phyloP scores from a whole-genome alignment of 345 rosid species.

The Abelmoschus esculentus region DNA sequence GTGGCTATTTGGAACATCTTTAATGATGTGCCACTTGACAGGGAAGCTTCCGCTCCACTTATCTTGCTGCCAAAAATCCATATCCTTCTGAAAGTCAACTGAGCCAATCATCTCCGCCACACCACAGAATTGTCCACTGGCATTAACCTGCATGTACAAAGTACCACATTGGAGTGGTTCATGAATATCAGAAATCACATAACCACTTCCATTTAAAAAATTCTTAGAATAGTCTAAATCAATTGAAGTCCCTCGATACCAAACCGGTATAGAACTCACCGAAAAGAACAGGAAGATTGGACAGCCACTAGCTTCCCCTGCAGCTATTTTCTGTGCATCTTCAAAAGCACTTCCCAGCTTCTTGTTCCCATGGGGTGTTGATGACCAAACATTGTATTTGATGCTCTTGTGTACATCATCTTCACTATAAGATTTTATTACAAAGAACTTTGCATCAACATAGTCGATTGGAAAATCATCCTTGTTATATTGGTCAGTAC shows the following conservation, averaged over 20 bases:
- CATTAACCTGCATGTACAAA: conserved; percentile 64
- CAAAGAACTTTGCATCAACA: conserved; percentile 66
- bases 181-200: not conserved
- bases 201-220: not conserved
- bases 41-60: conserved; percentile 97
- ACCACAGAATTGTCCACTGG: conserved; percentile 95
- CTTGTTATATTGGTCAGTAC: conserved; percentile 62
- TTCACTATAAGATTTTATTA: conserved; percentile 92
- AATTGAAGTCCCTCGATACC: not conserved
- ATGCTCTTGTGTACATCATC: conserved; percentile 99
- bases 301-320: conserved; percentile 44
- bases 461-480: conserved; percentile 56
- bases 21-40: conserved; percentile 91
- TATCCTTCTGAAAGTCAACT: conserved; percentile 66
- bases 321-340: conserved; percentile 58
- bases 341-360: conserved; percentile 72
- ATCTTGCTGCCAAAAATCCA: conserved; percentile 99
- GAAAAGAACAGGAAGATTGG: conserved; percentile 49
- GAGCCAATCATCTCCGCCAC: conserved; percentile 94
- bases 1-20: conserved; percentile 69
- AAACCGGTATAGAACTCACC: not conserved
- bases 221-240: not conserved
- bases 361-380: conserved; percentile 93
- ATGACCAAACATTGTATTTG: conserved; percentile 90
- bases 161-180: conserved; percentile 12